A percentile compares a stretch with the other conserved stretches of the same genome.
phyloP scores from a whole-genome alignment of 345 rosid genomes.

The Gossypium australe region DNA sequence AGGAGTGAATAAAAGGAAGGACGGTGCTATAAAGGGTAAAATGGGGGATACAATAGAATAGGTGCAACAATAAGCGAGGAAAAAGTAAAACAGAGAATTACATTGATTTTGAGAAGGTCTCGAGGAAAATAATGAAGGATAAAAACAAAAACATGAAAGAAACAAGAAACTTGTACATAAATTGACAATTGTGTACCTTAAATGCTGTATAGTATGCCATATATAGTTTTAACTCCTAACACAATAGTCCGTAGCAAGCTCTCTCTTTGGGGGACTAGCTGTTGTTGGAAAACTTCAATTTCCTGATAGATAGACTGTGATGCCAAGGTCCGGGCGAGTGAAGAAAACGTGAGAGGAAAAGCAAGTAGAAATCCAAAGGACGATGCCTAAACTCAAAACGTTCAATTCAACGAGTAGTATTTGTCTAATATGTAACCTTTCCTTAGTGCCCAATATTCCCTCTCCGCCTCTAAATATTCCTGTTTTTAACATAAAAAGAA shows the following conservation, averaged over 20 bases:
- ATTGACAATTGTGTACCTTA: neutral
- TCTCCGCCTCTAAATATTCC: slow-evolving; percentile 54
- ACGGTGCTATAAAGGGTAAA: neutral
- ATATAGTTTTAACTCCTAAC: neutral
- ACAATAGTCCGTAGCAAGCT: neutral
- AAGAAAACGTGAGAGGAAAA: neutral
- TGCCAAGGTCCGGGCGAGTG: neutral
- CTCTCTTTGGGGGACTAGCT: neutral
- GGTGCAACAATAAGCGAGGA: neutral
- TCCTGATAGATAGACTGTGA: neutral
- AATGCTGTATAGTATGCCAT: neutral
- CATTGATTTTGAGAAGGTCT: neutral
- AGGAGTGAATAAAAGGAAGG: no score
- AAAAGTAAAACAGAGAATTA: neutral
- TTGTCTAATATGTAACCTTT: slow-evolving; percentile 43
- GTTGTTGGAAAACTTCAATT: neutral
- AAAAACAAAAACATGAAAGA: neutral
- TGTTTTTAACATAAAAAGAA: neutral
- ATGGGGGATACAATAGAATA: neutral
- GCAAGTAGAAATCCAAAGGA: slow-evolving; percentile 14
- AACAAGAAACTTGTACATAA: neutral
- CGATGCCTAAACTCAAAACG: neutral
- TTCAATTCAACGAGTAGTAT: slow-evolving; percentile 42
- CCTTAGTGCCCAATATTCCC: slow-evolving; percentile 46
- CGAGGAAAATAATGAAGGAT: neutral